phyloP scores from a whole-genome alignment of 2,329 filamentous ascomycete species.

The Aureobasidium melanogenum region DNA sequence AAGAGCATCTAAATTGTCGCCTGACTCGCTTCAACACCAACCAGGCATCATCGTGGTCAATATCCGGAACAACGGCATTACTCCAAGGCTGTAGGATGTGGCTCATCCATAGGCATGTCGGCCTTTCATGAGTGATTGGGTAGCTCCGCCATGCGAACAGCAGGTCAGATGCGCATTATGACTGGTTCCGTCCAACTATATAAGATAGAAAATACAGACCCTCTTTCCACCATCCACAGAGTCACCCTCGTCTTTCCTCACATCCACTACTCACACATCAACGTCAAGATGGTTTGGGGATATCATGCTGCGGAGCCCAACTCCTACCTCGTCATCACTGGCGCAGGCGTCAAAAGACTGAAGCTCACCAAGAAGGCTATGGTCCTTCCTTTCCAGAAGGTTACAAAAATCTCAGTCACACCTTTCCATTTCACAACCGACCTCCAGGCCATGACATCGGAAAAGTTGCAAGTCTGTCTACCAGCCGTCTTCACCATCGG shows the following conservation, averaged over 20 bases:
- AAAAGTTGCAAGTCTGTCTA: constrained; percentile 75
- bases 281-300: constrained; percentile 1
- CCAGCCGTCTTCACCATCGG: constrained; percentile 83
- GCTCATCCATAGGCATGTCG: neutral
- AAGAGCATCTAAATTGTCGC: neutral
- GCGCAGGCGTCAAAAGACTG: constrained; percentile 64
- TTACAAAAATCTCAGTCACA: constrained; percentile 11
- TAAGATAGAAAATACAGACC: neutral
- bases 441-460: constrained; percentile 79
- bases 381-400: constrained; percentile 61
- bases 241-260: neutral
- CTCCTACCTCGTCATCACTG: constrained; percentile 81
- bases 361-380: constrained; percentile 71
- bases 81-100: neutral
- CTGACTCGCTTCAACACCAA: neutral
- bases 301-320: constrained; percentile 58
- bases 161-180: neutral
- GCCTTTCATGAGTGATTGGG: neutral
- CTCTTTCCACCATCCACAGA: neutral
- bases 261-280: neutral
- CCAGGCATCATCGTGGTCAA: neutral
- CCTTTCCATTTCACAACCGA: constrained; percentile 64
- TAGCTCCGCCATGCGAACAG: neutral
- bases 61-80: neutral
- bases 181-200: neutral